phyloP scores from a whole-genome alignment of 768 basidiomycete species.

The Saitozyma sp. region DNA sequence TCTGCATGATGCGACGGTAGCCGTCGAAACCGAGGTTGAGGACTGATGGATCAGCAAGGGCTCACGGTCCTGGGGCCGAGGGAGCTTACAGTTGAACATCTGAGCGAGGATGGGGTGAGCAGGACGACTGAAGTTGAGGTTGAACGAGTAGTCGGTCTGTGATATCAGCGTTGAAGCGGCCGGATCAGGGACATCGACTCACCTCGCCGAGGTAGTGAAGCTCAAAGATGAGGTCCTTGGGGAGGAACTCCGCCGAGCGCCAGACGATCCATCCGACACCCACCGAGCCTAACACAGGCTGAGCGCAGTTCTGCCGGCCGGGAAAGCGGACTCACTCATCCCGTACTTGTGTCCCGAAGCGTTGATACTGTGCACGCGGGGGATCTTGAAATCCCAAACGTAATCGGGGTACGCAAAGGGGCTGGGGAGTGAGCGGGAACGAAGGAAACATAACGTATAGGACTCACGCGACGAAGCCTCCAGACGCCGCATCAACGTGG shows the following conservation, averaged over 20 bases:
- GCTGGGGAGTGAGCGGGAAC: constrained; percentile 9
- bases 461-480: constrained; percentile 66
- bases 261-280: constrained; percentile 67
- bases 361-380: constrained; percentile 57
- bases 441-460: background rate
- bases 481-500: constrained; percentile 64
- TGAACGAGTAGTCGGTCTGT: constrained; percentile 73
- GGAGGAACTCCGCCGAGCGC: constrained; percentile 61
- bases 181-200: constrained; percentile 4
- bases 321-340: constrained; percentile 36
- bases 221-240: constrained; percentile 71
- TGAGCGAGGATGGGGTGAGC: constrained; percentile 65
- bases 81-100: constrained; percentile 58
- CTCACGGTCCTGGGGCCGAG: background rate
- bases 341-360: constrained; percentile 62
- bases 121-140: constrained; percentile 55
- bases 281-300: constrained; percentile 19
- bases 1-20: constrained; percentile 54
- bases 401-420: constrained; percentile 57
- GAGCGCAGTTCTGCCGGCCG: constrained; percentile 2
- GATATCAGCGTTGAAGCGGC: constrained; percentile 4
- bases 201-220: constrained; percentile 56
- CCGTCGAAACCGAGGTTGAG: constrained; percentile 63
- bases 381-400: constrained; percentile 64
- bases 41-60: constrained; percentile 40